Evolutionary conservation across 352 stramenopile species (phyloP).

Genomic region (Proteromonas lacertae): DNA sequence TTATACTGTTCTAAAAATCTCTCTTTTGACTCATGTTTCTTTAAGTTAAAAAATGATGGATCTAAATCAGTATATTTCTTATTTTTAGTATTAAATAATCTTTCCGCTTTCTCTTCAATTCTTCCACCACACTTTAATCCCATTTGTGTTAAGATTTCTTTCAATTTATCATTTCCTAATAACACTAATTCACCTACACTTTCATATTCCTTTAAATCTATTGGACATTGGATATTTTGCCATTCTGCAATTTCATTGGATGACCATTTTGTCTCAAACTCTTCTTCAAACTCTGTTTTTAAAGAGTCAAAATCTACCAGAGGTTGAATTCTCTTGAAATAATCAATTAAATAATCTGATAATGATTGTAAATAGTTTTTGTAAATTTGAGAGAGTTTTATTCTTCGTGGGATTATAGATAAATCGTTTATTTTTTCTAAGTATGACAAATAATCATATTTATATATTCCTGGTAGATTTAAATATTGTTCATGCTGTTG

Average conservation of each 20-base stretch:
- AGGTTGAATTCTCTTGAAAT: slow-evolving; percentile 21
- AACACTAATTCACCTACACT: slow-evolving; percentile 25
- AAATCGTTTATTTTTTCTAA: slow-evolving; percentile 7
- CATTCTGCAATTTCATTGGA: slow-evolving; percentile 13
- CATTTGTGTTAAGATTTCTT: slow-evolving; percentile 45
- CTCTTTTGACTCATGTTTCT: no score
- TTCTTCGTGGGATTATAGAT: background rate
- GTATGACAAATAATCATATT: slow-evolving; percentile 22
- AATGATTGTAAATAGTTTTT: slow-evolving; percentile 10
- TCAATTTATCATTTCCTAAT: slow-evolving; percentile 50
- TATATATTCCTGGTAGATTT: slow-evolving; percentile 6
- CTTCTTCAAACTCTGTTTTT: slow-evolving; percentile 7
- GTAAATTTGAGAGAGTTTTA: slow-evolving; percentile 2
- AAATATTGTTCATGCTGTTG: slow-evolving; percentile 13
- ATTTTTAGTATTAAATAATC: slow-evolving; percentile 59
- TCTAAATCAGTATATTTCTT: no score
- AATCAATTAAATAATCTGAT: slow-evolving; percentile 23
- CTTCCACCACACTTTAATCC: slow-evolving; percentile 81
- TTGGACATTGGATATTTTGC: no score
- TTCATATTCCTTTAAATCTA: slow-evolving; percentile 13
- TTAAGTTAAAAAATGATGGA: no score
- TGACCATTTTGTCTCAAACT: slow-evolving; percentile 20
- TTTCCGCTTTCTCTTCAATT: slow-evolving; percentile 35
- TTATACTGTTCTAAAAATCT: no score
- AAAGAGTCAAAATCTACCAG: slow-evolving; percentile 21